A percentile compares a stretch with the other conserved stretches of the same genome.
Evolutionary conservation across 2,329 filamentous ascomycete genomes (phyloP).

Genomic region (Malbranchea zuffiana): DNA sequence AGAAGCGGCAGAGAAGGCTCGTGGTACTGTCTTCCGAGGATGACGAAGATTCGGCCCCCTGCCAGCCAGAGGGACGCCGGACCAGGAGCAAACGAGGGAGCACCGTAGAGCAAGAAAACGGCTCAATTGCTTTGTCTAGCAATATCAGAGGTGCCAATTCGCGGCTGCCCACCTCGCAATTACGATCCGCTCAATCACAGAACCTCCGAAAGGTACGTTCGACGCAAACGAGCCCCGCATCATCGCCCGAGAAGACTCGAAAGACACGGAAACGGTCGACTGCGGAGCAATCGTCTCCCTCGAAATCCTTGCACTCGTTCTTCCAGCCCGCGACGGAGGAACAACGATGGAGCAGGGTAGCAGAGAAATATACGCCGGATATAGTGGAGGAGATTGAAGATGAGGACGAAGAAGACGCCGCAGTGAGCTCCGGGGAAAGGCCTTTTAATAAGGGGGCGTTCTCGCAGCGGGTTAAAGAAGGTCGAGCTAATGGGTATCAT

Average conservation of each 20-base stretch:
- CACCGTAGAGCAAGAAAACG: neutral
- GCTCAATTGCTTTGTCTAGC: neutral
- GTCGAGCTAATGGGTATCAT: neutral
- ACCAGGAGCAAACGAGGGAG: neutral
- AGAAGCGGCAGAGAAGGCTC: conserved; percentile 29
- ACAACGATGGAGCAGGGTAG: conserved; percentile 26
- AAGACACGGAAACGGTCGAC: conserved; percentile 13
- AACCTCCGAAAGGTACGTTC: conserved; percentile 1
- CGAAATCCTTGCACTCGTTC: conserved; percentile 33
- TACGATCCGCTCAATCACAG: neutral
- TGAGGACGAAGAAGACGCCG: conserved; percentile 10
- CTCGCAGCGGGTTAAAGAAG: neutral
- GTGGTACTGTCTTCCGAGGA: conserved; percentile 22
- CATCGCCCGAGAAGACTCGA: conserved; percentile 25
- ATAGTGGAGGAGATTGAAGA: conserved; percentile 25
- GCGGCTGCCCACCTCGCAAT: neutral
- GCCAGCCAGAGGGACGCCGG: neutral
- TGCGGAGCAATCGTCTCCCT: conserved; percentile 17
- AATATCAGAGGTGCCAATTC: neutral
- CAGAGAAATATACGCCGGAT: conserved; percentile 15
- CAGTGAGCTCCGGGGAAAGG: neutral
- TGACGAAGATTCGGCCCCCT: conserved; percentile 14
- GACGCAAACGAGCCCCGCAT: conserved; percentile 17
- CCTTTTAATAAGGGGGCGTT: neutral
- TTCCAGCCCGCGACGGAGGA: conserved; percentile 31